Percentiles rank a stretch among this genome's conserved stretches.
Conservation (phyloP, 495 filamentous ascomycete species). For the Talaromyces proteolyticus region DNA sequence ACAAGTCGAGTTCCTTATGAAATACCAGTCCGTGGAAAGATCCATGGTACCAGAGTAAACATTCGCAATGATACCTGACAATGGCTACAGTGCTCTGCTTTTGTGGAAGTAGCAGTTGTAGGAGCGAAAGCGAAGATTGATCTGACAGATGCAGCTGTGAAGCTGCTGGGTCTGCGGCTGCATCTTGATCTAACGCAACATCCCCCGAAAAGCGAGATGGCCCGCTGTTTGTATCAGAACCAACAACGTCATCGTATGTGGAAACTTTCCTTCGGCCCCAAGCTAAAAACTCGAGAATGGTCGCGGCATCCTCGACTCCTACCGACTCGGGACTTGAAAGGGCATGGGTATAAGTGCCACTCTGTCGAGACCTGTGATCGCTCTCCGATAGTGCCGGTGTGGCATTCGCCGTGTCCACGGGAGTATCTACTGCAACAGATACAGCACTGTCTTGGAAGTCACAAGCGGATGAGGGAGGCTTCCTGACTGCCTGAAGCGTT, state of each 20-base stretch:
- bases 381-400: neutral
- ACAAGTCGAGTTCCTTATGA: constrained; percentile 18
- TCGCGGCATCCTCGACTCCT: constrained; percentile 33
- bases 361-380: neutral
- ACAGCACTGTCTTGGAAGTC: constrained; percentile 9
- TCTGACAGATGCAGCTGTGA: constrained; percentile 16
- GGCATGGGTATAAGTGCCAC: neutral
- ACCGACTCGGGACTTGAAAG: neutral
- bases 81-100: constrained; percentile 16
- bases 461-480: neutral
- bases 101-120: constrained; percentile 3
- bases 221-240: constrained; percentile 3
- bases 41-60: constrained; percentile 33
- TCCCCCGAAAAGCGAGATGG: constrained; percentile 11
- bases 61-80: constrained; percentile 29
- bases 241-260: constrained; percentile 19
- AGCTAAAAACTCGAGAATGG: constrained; percentile 37
- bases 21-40: constrained; percentile 28
- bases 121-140: constrained; percentile 12
- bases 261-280: constrained; percentile 36
- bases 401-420: constrained; percentile 3
- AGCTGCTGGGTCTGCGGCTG: constrained; percentile 4
- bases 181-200: constrained; percentile 2
- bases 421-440: constrained; percentile 5
- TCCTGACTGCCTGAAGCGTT: constrained; percentile 14